These are phyloP conservation scores for Trichoderma sp. DNA, from an alignment of 2,329 filamentous ascomycete species.

Conservation along the genomic window DNA sequence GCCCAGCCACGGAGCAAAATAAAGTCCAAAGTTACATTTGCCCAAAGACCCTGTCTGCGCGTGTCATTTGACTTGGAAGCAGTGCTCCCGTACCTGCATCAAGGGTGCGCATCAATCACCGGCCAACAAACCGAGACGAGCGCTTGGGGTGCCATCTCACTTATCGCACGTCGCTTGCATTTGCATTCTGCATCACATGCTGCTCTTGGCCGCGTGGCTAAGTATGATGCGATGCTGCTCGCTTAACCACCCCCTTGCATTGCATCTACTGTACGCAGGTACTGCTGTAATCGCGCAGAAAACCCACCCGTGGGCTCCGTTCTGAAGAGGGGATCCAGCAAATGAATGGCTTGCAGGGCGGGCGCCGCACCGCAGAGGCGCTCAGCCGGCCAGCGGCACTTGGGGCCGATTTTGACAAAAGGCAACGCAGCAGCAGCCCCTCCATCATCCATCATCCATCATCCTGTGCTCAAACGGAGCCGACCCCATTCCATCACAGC, in stretches of 20 bases:
- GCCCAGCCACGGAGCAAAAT: neutral
- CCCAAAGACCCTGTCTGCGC: neutral
- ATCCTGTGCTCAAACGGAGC: too few species aligned
- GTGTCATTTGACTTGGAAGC: neutral
- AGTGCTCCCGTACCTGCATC: constrained; percentile 5
- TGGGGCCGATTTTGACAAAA: neutral
- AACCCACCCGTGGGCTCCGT: neutral
- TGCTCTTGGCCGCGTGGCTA: constrained; percentile 13
- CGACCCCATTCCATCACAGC: neutral
- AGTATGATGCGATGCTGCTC: neutral
- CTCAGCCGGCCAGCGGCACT: neutral
- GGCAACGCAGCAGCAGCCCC: neutral
- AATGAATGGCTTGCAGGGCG: neutral
- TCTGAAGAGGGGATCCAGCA: neutral
- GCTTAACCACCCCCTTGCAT: constrained; percentile 9
- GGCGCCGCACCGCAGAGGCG: neutral
- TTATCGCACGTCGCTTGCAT: neutral
- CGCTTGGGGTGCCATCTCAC: neutral
- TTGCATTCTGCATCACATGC: constrained; percentile 14
- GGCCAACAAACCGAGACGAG: neutral
- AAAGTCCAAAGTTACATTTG: neutral
- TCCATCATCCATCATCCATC: neutral
- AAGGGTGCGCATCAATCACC: neutral
- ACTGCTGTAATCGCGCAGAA: constrained; percentile 1
- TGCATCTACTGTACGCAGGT: neutral